Percentiles rank a stretch among this genome's conserved stretches.
phyloP scores from a whole-genome alignment of 306 rosid genomes.

The Coriaria nepalensis region DNA sequence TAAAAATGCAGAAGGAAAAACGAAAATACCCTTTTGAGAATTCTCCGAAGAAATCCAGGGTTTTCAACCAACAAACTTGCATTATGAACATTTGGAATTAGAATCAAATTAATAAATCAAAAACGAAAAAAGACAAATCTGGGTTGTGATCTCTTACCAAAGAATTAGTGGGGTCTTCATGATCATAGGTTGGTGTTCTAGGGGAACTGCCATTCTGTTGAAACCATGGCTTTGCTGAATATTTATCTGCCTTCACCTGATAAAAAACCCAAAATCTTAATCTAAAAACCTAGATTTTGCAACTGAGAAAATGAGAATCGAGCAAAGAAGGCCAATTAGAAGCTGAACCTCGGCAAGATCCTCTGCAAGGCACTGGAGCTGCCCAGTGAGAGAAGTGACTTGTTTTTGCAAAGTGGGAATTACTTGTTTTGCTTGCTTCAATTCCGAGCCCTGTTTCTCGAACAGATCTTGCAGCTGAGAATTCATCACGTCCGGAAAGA shows the following conservation, averaged over 20 bases:
- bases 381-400: conserved; percentile 95
- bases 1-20: background rate
- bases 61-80: no score
- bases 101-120: no score
- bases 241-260: conserved; percentile 87
- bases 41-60: no score
- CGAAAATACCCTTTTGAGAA: background rate
- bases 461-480: conserved; percentile 65
- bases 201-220: conserved; percentile 49
- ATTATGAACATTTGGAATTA: no score
- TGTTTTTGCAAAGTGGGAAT: conserved; percentile 84
- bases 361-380: conserved; percentile 75
- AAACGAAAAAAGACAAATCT: no score
- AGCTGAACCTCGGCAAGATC: conserved; percentile 84
- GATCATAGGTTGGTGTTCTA: conserved; percentile 43
- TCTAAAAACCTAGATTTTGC: conserved; percentile 2
- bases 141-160: conserved; percentile 32
- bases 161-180: conserved; percentile 44
- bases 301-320: background rate
- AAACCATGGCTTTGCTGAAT: conserved; percentile 33
- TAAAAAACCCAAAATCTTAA: conserved; percentile 7
- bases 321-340: background rate
- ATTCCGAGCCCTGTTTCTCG: conserved; percentile 76
- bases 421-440: conserved; percentile 76
- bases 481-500: conserved; percentile 77